Percentiles rank a stretch among this genome's conserved stretches.
phyloP scores from a whole-genome alignment of 177 flowering plant genomes.

The Vitis hybrid region DNA sequence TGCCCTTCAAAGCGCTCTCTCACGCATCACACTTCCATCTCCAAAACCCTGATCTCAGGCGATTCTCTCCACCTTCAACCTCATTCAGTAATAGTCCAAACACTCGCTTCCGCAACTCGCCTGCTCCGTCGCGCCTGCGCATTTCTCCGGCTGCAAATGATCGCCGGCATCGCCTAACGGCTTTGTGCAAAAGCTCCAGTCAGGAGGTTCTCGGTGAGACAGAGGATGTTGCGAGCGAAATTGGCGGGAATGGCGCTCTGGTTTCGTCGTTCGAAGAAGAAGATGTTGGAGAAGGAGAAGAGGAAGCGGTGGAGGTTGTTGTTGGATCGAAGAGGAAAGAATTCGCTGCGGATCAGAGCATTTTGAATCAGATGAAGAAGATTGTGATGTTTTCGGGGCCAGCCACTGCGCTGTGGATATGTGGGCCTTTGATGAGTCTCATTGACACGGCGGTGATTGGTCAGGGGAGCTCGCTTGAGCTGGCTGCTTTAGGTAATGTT shows the following conservation, averaged over 20 bases:
- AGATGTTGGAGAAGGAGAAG: conserved; percentile 11
- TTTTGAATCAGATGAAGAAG: conserved; percentile 76
- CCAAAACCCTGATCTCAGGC: conserved; percentile 9
- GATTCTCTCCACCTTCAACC: neutral
- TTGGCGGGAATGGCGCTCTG: conserved; percentile 6
- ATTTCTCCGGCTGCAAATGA: neutral
- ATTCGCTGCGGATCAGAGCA: conserved; percentile 34
- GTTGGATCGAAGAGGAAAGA: conserved; percentile 16
- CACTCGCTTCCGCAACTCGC: neutral
- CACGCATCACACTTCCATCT: conserved; percentile 11
- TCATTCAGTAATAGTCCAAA: neutral
- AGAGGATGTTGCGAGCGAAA: neutral
- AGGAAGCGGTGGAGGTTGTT: conserved; percentile 7
- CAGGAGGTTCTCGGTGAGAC: conserved; percentile 12
- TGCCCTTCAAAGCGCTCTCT: conserved; percentile 28
- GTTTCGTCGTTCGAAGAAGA: conserved; percentile 11
- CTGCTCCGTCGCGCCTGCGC: neutral
- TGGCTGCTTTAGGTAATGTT: conserved; percentile 84
- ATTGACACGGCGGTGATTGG: conserved; percentile 96
- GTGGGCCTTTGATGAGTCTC: conserved; percentile 92
- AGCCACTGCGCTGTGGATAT: conserved; percentile 85
- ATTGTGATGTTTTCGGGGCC: conserved; percentile 85
- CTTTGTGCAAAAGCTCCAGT: conserved; percentile 20
- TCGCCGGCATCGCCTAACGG: conserved; percentile 1
- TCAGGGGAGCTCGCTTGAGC: conserved; percentile 92